Evolutionary conservation across 2,329 filamentous ascomycete genomes (phyloP), one percentile per base, ranked within the genome.

Genomic region (Colletotrichum coccodes): DNA sequence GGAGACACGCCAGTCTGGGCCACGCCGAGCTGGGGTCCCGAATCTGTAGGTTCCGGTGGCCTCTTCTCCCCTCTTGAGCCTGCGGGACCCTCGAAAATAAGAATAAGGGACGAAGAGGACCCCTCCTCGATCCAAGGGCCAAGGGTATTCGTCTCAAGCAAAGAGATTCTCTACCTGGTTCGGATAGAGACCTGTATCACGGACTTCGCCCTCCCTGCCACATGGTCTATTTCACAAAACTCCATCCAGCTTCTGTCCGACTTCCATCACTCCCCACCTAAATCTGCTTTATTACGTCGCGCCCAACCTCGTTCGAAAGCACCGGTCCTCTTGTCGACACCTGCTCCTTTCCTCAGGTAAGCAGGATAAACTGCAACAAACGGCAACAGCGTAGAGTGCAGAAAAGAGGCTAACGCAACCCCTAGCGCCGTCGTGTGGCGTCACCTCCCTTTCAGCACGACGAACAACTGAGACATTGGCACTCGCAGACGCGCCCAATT

Each of bases 401-500:
- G 44, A 54, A 68, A 52, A 56, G 53, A 64, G 53, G n/a, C 60
- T 54, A 64, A 65, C 56, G 18, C 54, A 50, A 3, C 53, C 46
- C 47, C 66, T 69, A 69, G 61, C 44, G 54, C 34, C 28, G 12
- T 42, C 54, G 36, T 40, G 66, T 69, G 66, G 66, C 66, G 66
- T 69, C 66, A 60, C 66, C 49, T 38, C 34, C 49, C 61, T 69
- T 69, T 60, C 61, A 66, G 47, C 61, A 38, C 62, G 34, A 44
- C 54, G 54, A 60, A 11, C 16, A 56, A 49, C 66, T 54, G 66
- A 69, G 61, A 66, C 66, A 69, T 60, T 69, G 61, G 61, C 66
- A 69, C 56, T 69, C 54, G 61, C 54, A 66, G 61, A 69, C 66
- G 54, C 54, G 66, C 54, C 62, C 61, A 65, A 56, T 60, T 50